Evolutionary conservation across 441 rosid genomes (phyloP), one percentile per base, ranked within the genome.

Genomic region (Gossypium schwendimanii): DNA sequence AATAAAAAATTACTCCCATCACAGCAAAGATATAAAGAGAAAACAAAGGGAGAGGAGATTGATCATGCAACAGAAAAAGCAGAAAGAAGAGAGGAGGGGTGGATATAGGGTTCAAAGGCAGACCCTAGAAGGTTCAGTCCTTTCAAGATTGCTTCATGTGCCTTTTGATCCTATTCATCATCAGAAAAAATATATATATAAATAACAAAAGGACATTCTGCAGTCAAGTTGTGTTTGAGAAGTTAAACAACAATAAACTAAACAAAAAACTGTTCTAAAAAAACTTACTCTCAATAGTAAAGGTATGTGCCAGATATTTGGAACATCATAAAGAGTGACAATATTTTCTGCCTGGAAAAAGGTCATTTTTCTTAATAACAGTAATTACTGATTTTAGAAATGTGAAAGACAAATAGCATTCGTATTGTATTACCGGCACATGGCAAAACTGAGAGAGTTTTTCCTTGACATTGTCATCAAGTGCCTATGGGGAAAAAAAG

Each of bases 241-340:
- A 54, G 50, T 53, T 69, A 17, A 9, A 70, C 14, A 69, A 41
- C 12, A 12, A 18, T 28, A 28, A 52, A n/a, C 17, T 12, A 54
- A 39, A 49, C 6, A 3, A 70, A 31, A 23, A 53, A 53, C 17
- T 15, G 18, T 12, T 47, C n/a, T 4, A 52, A 6, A 5, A 49
- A 49, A 24, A 72, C 86, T 76, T 81, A 91, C 97, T 80, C 87
- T 85, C 54, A 91, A 69, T 39, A 91, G 87, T 62, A 87, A 73
- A 3, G 97, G 97, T 79, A 91, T 87, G 50, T 86, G 97, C 95
- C 97, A 91, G 18, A 91, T 91, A 75, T 91, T 91, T 45, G 95
- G 86, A 81, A 91, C 95, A 69, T 91, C 97, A 76, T 87, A 87
- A 57, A 91, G 91, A 44, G 93, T 89, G 78, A 91, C 65, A 6